phyloP scores from a whole-genome alignment of 768 basidiomycete species.

The Termitomyces sp. region DNA sequence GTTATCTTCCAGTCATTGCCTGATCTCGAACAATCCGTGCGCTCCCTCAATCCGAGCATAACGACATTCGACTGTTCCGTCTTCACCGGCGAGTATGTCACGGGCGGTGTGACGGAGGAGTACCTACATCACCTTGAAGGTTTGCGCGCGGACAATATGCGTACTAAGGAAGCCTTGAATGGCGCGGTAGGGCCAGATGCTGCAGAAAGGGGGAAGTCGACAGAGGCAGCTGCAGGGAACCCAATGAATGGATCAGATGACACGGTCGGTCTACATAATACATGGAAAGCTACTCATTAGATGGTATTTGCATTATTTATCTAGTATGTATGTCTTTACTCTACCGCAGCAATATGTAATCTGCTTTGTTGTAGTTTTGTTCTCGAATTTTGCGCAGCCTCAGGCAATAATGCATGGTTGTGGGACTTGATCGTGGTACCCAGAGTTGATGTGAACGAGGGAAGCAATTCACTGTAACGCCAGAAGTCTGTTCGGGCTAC shows the following conservation, averaged over 20 bases:
- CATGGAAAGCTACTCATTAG: conserved; percentile 41
- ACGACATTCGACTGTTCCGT: conserved; percentile 91
- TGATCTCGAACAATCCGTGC: conserved; percentile 83
- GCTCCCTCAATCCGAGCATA: conserved; percentile 78
- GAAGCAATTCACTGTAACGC: too few species aligned
- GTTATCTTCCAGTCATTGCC: conserved; percentile 93
- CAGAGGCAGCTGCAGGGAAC: conserved; percentile 30
- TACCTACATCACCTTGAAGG: conserved; percentile 77
- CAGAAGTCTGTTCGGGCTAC: too few species aligned
- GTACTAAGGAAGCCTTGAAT: conserved; percentile 41
- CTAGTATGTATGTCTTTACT: conserved; percentile 8
- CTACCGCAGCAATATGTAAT: conserved; percentile 5
- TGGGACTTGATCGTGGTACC: too few species aligned
- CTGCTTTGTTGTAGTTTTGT: neutral
- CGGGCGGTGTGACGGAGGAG: conserved; percentile 82
- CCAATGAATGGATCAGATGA: conserved; percentile 65
- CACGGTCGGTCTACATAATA: conserved; percentile 78
- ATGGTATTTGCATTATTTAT: conserved; percentile 11
- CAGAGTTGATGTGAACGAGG: too few species aligned
- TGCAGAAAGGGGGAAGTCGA: conserved; percentile 15
- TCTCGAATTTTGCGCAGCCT: neutral
- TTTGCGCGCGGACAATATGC: conserved; percentile 78
- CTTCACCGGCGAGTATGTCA: conserved; percentile 96
- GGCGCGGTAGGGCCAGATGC: conserved; percentile 30
- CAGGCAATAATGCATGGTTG: too few species aligned